These are phyloP conservation scores for Aureobasidium sp. DNA, from an alignment of 2,329 filamentous ascomycete genomes.

Conservation along the genomic window DNA sequence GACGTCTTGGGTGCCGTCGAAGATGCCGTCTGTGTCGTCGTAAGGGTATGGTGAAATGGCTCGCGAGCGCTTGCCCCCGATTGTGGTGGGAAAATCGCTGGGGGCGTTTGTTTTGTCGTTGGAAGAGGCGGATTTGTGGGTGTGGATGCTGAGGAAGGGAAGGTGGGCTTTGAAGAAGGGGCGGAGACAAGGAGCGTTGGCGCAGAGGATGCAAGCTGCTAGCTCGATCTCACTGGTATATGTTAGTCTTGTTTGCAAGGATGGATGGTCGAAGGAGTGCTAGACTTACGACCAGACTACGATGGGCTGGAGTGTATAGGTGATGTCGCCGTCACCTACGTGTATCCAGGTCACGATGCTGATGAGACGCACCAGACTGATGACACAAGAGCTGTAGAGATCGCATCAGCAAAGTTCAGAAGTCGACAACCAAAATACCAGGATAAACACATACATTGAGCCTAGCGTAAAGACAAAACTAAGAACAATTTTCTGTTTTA, in stretches of 20 bases:
- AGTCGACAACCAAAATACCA: not conserved
- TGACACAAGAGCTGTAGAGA: constrained; percentile 6
- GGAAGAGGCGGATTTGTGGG: not conserved
- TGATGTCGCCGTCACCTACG: not conserved
- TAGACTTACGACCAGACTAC: constrained; percentile 4
- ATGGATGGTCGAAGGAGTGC: not conserved
- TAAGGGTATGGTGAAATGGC: not conserved
- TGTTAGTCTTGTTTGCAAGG: not conserved
- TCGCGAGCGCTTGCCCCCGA: not conserved
- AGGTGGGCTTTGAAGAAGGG: constrained; percentile 5
- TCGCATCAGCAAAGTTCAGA: not conserved
- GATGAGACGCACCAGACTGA: constrained; percentile 7
- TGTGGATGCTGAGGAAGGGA: not conserved
- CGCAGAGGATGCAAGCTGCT: constrained; percentile 2
- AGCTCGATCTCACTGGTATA: not conserved
- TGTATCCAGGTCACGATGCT: constrained; percentile 9
- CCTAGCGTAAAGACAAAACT: constrained; percentile 43
- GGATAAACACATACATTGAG: not conserved
- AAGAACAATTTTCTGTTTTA: constrained; percentile 46
- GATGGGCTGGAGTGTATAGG: not conserved
- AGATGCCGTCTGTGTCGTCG: not conserved
- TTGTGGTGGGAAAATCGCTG: not conserved
- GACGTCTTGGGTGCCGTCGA: constrained; percentile 9
- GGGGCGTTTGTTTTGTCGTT: not conserved
- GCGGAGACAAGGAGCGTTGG: not conserved